Evolutionary conservation across 1,284 basidiomycete genomes (phyloP).

Genomic region (Apiotrichum sp.): DNA sequence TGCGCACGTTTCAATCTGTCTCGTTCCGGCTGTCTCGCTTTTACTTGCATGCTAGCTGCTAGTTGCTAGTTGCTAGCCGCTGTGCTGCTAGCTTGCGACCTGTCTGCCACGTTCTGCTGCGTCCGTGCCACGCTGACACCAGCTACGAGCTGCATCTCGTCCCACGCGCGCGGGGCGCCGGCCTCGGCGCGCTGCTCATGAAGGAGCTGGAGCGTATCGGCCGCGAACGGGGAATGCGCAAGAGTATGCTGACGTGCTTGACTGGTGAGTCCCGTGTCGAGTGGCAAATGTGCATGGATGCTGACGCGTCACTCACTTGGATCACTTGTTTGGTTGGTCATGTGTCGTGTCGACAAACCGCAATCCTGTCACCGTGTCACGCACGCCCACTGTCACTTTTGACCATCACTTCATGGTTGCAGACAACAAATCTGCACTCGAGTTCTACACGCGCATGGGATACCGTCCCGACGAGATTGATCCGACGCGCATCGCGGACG

Average conservation of each 20-base stretch:
- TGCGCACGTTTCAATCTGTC: no score
- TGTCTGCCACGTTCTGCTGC: no score
- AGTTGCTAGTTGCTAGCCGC: no score
- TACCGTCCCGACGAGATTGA: slow-evolving; percentile 43
- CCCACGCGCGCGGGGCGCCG: slow-evolving; percentile 16
- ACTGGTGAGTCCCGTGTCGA: slow-evolving; percentile 25
- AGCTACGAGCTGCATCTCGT: slow-evolving; percentile 44
- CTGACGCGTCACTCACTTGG: neutral
- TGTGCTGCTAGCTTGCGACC: no score
- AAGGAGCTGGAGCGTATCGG: slow-evolving; percentile 34
- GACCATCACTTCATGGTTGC: neutral
- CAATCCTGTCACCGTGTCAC: neutral
- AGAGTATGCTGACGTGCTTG: slow-evolving; percentile 44
- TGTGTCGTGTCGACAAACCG: neutral
- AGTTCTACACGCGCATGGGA: slow-evolving; percentile 35
- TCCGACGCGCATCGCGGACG: slow-evolving; percentile 33
- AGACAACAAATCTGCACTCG: slow-evolving; percentile 32
- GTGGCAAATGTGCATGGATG: neutral
- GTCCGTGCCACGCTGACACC: slow-evolving; percentile 5
- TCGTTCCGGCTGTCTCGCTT: no score
- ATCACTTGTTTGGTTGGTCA: neutral
- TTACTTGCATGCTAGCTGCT: no score
- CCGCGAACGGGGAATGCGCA: slow-evolving; percentile 29
- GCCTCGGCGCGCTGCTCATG: slow-evolving; percentile 32
- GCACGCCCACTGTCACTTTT: neutral